Conservation (phyloP, 2,329 filamentous ascomycete species). For the Cladosporium sp. region DNA sequence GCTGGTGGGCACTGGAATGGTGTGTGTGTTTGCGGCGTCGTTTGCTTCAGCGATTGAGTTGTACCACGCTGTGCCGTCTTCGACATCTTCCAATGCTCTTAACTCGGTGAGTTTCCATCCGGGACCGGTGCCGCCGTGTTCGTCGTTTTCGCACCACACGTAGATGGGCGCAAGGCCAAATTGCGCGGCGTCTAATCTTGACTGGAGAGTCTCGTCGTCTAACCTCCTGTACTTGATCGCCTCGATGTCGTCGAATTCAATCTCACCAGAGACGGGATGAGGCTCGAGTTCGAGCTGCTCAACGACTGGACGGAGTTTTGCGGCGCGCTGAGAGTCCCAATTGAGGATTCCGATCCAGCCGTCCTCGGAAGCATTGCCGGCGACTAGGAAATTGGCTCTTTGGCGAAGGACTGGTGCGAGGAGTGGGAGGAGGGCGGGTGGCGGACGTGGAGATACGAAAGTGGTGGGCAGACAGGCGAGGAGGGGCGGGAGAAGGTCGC, state of each 20-base stretch:
- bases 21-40: constrained; percentile 28
- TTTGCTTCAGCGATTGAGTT: constrained; percentile 58
- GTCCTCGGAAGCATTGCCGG: constrained; percentile 40
- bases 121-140: constrained; percentile 50
- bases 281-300: constrained; percentile 64
- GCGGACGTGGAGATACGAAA: constrained; percentile 54
- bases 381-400: constrained; percentile 58
- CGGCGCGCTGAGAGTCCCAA: constrained; percentile 57
- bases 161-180: constrained; percentile 61
- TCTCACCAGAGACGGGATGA: constrained; percentile 75
- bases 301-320: constrained; percentile 57
- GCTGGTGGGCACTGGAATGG: constrained; percentile 12
- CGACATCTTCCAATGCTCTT: constrained; percentile 50
- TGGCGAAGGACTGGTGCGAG: constrained; percentile 61
- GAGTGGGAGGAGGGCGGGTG: constrained; percentile 56
- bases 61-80: constrained; percentile 56
- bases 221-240: constrained; percentile 61
- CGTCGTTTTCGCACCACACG: constrained; percentile 64
- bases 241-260: constrained; percentile 67
- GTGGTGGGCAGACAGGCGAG: constrained; percentile 60
- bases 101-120: constrained; percentile 73
- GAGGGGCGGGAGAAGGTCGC: constrained; percentile 55
- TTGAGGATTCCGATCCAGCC: constrained; percentile 67
- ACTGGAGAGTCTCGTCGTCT: constrained; percentile 70
- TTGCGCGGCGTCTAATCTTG: constrained; percentile 57